phyloP scores from a whole-genome alignment of 2,329 filamentous ascomycete genomes.

The Alternaria solani region DNA sequence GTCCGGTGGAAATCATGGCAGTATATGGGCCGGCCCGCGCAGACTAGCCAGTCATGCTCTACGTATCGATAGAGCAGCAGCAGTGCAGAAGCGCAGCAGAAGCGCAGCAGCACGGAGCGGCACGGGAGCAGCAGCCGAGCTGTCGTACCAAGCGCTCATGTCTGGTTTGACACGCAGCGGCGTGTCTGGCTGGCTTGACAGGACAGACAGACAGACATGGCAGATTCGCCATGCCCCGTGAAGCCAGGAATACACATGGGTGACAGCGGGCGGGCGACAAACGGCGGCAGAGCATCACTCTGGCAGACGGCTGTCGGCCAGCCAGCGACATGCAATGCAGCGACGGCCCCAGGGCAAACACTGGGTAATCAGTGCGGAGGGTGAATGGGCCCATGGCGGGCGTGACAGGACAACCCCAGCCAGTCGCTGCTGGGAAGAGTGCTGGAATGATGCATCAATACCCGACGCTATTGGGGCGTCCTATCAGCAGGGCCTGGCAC shows the following conservation, averaged over 20 bases:
- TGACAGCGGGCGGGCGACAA: constrained; percentile 26
- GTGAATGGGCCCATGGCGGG: constrained; percentile 25
- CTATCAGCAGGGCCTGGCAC: constrained; percentile 33
- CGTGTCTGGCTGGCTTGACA: not conserved
- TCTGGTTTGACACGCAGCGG: constrained; percentile 1
- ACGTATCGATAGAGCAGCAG: constrained; percentile 30
- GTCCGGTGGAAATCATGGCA: constrained; percentile 32
- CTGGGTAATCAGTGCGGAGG: constrained; percentile 17
- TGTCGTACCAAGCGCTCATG: constrained; percentile 33
- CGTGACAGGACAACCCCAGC: constrained; percentile 28
- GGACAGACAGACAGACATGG: not conserved
- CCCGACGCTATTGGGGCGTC: constrained; percentile 47
- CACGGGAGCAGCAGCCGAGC: constrained; percentile 30
- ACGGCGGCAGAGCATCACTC: constrained; percentile 29
- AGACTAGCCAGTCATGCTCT: constrained; percentile 32
- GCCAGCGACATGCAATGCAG: constrained; percentile 9
- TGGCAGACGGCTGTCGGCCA: constrained; percentile 23
- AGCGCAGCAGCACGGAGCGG: constrained; percentile 19
- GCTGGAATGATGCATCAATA: constrained; percentile 42
- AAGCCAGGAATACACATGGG: constrained; percentile 10
- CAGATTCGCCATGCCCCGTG: constrained; percentile 3
- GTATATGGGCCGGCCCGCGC: constrained; percentile 44
- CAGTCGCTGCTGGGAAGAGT: constrained; percentile 30
- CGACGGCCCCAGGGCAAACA: constrained; percentile 29
- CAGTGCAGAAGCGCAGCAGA: not conserved